phyloP scores from a whole-genome alignment of 768 basidiomycete species.

The Mycena latifolia region DNA sequence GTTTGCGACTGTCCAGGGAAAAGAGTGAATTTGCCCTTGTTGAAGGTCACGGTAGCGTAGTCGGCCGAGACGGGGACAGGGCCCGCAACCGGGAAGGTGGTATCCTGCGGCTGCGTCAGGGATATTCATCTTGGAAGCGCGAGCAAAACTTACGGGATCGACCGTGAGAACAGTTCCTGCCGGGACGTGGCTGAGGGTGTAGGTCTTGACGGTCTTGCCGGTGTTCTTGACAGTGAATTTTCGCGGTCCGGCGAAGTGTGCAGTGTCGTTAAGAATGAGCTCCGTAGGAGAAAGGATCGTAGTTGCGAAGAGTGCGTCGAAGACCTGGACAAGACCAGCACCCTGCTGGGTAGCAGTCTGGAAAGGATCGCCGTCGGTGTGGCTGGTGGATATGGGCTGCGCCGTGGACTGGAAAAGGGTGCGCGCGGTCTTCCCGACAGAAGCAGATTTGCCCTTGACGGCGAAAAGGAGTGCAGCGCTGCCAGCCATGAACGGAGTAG shows the following conservation, averaged over 20 bases:
- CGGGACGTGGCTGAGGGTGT: constrained; percentile 65
- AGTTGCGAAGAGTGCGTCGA: constrained; percentile 65
- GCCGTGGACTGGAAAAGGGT: constrained; percentile 59
- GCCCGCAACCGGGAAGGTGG: constrained; percentile 56
- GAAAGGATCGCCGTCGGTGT: constrained; percentile 61
- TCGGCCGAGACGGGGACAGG: constrained; percentile 64
- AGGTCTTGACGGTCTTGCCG: constrained; percentile 55
- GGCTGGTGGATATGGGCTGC: constrained; percentile 54
- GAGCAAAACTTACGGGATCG: not conserved
- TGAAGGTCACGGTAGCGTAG: constrained; percentile 61
- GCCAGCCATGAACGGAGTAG: constrained; percentile 60
- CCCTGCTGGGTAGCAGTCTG: constrained; percentile 68
- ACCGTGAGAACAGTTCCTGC: constrained; percentile 61
- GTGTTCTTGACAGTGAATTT: constrained; percentile 65
- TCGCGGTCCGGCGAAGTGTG: constrained; percentile 61
- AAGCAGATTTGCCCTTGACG: constrained; percentile 50
- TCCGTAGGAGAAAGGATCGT: constrained; percentile 68
- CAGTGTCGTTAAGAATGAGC: constrained; percentile 75
- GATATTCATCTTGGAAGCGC: not conserved
- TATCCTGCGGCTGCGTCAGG: constrained; percentile 43
- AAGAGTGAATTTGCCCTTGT: constrained; percentile 58
- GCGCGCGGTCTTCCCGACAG: constrained; percentile 44
- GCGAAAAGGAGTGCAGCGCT: constrained; percentile 57
- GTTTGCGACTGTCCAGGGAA: constrained; percentile 54
- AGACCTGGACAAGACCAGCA: constrained; percentile 69